Conservation (phyloP, 495 filamentous ascomycete genomes). For the Chaetomium cochliodes region DNA sequence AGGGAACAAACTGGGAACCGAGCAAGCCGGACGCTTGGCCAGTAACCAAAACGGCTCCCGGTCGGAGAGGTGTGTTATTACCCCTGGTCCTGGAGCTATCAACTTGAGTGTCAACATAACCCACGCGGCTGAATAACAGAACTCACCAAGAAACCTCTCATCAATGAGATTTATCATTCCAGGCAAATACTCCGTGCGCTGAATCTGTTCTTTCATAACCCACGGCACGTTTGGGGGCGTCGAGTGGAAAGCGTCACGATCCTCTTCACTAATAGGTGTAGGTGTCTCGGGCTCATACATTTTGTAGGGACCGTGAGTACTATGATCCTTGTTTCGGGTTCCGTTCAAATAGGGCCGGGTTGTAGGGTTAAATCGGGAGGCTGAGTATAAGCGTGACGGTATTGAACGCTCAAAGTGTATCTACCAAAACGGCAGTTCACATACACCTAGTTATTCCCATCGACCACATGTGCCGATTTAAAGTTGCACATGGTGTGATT, state of each 20-base stretch:
- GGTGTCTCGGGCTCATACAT: not conserved
- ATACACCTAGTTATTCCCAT: not conserved
- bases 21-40: not conserved
- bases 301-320: not conserved
- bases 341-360: not conserved
- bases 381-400: not conserved
- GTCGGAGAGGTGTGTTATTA: too few relatives aligned
- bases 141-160: not conserved
- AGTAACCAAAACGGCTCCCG: slow-evolving; percentile 1
- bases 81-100: not conserved
- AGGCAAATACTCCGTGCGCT: not conserved
- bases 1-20: not conserved
- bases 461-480: not conserved
- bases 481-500: not conserved
- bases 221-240: too few relatives aligned
- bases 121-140: too few relatives aligned
- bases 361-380: not conserved
- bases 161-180: not conserved
- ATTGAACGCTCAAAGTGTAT: too few relatives aligned
- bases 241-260: not conserved
- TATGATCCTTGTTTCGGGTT: not conserved
- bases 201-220: too few relatives aligned
- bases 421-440: not conserved
- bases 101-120: not conserved
- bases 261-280: too few relatives aligned